Evolutionary conservation across 1,284 basidiomycete genomes (phyloP).

Genomic region (Malassezia obtusa): DNA sequence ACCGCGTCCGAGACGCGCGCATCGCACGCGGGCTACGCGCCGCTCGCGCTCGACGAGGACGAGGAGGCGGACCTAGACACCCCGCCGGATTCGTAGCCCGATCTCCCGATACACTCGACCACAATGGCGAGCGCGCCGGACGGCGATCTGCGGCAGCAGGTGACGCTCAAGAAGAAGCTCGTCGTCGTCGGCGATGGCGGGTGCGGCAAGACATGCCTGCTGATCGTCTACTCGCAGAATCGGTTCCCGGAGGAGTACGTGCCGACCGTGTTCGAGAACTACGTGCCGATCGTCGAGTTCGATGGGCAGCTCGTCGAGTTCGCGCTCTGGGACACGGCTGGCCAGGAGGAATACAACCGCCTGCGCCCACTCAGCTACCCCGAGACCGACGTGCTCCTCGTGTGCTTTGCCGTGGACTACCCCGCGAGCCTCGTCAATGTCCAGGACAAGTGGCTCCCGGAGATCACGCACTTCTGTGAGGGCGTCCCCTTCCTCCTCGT

Average conservation of each 20-base stretch:
- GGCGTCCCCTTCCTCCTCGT: conserved; percentile 84
- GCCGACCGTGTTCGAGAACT: conserved; percentile 94
- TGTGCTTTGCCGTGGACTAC: conserved; percentile 94
- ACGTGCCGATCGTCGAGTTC: conserved; percentile 73
- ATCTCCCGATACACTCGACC: not conserved
- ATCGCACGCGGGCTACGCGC: not conserved
- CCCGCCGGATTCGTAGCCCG: not conserved
- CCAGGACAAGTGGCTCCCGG: conserved; percentile 84
- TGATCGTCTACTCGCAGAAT: conserved; percentile 80
- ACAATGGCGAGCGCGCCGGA: not conserved
- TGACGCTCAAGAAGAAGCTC: conserved; percentile 42
- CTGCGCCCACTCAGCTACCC: conserved; percentile 88
- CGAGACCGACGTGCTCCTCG: conserved; percentile 89
- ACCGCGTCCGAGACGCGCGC: conserved; percentile 22
- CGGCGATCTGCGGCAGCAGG: conserved; percentile 7
- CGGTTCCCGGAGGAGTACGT: conserved; percentile 97
- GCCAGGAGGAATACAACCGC: conserved; percentile 95
- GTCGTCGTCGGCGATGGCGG: conserved; percentile 66
- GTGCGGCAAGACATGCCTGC: conserved; percentile 64
- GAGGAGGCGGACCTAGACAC: conserved; percentile 1
- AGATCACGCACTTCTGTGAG: conserved; percentile 94
- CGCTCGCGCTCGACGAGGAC: conserved; percentile 6
- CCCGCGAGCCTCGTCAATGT: conserved; percentile 89
- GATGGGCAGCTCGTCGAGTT: conserved; percentile 85
- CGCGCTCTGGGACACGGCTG: conserved; percentile 94